A percentile compares a stretch with the other conserved stretches of the same genome.
Conservation (phyloP, 1,284 basidiomycete genomes). For the Schizophyllum commune region DNA sequence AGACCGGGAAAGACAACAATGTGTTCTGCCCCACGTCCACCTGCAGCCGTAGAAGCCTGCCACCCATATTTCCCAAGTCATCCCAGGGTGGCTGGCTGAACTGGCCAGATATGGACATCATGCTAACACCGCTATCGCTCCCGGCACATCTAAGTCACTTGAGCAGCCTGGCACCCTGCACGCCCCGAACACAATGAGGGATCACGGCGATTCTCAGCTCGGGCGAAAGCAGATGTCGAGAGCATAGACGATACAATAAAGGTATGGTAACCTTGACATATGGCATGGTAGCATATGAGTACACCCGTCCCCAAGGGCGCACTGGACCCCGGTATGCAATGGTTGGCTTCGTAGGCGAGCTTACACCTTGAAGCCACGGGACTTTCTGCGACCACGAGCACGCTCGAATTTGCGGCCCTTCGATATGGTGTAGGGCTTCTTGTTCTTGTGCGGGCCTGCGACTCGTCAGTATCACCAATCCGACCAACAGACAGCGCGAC, state of each 20-base stretch:
- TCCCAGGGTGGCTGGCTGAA: too few species aligned
- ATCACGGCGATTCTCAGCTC: too few species aligned
- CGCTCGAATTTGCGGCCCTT: slow-evolving; percentile 97
- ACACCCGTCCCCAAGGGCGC: background rate
- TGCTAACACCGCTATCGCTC: too few species aligned
- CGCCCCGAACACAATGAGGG: too few species aligned
- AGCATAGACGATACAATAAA: background rate
- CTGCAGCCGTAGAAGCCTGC: too few species aligned
- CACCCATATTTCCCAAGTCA: too few species aligned
- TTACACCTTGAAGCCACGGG: slow-evolving; percentile 86
- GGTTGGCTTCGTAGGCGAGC: background rate
- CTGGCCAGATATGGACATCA: too few species aligned
- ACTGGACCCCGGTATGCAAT: background rate
- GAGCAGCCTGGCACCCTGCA: too few species aligned
- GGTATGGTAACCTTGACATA: background rate
- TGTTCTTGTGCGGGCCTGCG: slow-evolving; percentile 77
- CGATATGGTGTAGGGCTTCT: slow-evolving; percentile 89
- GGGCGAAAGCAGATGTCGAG: background rate
- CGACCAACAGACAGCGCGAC: slow-evolving; percentile 20
- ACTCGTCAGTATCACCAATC: slow-evolving; percentile 15
- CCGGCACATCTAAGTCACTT: too few species aligned
- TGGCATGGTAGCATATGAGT: background rate
- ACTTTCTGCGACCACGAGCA: slow-evolving; percentile 91
- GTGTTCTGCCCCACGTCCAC: too few species aligned
- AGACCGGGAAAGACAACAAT: too few species aligned